phyloP scores from a whole-genome alignment of 2,329 filamentous ascomycete genomes.

The Nannizziopsis barbatae region DNA sequence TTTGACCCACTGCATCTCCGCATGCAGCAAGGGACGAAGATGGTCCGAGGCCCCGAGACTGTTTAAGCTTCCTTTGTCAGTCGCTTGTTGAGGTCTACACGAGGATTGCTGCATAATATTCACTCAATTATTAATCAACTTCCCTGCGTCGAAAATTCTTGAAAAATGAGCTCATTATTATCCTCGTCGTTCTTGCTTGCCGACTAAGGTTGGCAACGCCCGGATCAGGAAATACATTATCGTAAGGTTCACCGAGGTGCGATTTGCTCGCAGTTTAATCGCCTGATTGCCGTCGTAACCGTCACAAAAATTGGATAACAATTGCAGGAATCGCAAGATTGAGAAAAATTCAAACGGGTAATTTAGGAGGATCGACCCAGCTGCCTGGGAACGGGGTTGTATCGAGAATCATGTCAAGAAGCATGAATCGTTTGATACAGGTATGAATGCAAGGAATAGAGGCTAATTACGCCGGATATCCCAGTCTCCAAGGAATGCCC shows the following conservation, averaged over 20 bases:
- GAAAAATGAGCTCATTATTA: no score
- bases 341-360: constrained; percentile 4
- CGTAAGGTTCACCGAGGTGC: no score
- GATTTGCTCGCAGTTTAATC: neutral
- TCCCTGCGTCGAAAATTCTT: no score
- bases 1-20: constrained; percentile 1
- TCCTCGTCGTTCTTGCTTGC: no score
- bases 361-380: neutral
- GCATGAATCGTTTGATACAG: no score
- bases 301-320: neutral
- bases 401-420: neutral
- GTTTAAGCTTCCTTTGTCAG: constrained; percentile 8
- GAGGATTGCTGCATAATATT: no score
- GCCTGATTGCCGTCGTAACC: neutral
- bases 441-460: neutral
- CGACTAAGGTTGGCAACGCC: neutral
- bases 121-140: no score
- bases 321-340: constrained; percentile 1
- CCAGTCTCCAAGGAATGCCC: no score
- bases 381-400: constrained; percentile 3
- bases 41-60: neutral
- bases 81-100: no score
- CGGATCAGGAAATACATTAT: neutral
- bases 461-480: neutral
- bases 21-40: neutral